Base-by-base conservation (phyloP, 2,329 filamentous ascomycete species). In the Colletotrichum noveboracense region DNA sequence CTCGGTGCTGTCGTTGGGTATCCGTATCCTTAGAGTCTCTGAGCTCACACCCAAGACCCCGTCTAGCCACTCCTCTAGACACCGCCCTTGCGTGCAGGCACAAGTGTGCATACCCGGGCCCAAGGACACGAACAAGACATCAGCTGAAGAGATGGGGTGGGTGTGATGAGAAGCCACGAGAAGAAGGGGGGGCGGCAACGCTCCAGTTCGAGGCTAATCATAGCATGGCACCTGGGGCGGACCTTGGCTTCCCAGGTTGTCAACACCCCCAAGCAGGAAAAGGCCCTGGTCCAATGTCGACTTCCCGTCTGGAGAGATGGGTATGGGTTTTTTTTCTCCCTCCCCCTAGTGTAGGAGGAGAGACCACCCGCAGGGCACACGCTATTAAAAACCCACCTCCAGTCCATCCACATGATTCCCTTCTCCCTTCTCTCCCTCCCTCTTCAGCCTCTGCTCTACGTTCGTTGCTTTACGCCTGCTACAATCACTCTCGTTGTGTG, bases 401-500 rank as follows among this genome's bases (percentile, higher is more conserved):
- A 70, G 60, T 66, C 73, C 65, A 69, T 76, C 66, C 56, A 60
- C 69, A 24, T 14, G 38, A 3, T 36, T 58, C 34, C 55, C 18
- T 26, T 43, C 32, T 52, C 43, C 34, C 68, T 48, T n/a, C 52
- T 38, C 65, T 71, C 38, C 52, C 26, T 73, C 61, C 48, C 64
- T 76, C 70, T 56, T 34, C 30, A 70, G 67, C 70, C 70, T 70
- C 64, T 64, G 61, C 65, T 66, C 36, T 70, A 61, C 76, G 36
- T 58, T 76, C 74, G 66, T 66, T 77, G 64, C 65, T 73, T 66
- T 21, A 76, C 69, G 69, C 72, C 55, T 71, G 68, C 66, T 75
- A 64, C 43, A 68, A 65, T 43, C 66, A 68, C 73, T 48, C 58
- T 75, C 73, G 73, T 66, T 75, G 70, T 68, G 56, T 60, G 34